A percentile compares a stretch with the other conserved stretches of the same genome.
Conservation (phyloP, 176 grass and related monocot genomes). For the Tillandsia leiboldiana region DNA sequence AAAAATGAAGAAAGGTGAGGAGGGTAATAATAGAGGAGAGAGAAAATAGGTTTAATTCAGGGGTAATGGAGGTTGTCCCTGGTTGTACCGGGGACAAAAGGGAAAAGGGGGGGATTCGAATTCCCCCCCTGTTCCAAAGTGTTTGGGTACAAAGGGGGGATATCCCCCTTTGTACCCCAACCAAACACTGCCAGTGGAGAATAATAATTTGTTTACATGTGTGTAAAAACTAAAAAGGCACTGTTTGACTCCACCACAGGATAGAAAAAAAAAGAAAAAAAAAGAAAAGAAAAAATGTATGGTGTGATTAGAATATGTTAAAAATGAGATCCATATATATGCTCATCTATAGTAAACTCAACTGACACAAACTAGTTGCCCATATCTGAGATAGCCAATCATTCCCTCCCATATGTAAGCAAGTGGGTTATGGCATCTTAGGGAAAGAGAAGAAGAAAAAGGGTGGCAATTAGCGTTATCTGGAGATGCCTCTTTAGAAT, state of each 20-base stretch:
- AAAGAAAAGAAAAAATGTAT: background rate
- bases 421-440: background rate
- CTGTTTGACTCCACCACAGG: background rate
- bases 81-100: too few relatives aligned
- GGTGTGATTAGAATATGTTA: background rate
- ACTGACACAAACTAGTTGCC: too few relatives aligned
- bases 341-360: background rate
- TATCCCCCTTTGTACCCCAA: too few relatives aligned
- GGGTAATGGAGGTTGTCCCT: too few relatives aligned
- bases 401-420: background rate
- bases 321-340: background rate
- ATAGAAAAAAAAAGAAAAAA: too few relatives aligned
- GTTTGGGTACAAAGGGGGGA: too few relatives aligned
- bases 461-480: background rate
- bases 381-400: background rate
- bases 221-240: background rate
- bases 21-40: too few relatives aligned
- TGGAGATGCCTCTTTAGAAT: background rate
- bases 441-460: background rate
- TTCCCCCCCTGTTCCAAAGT: too few relatives aligned
- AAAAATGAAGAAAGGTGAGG: too few relatives aligned
- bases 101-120: too few relatives aligned
- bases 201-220: background rate
- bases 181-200: too few relatives aligned
- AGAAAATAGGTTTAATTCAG: too few relatives aligned